A percentile compares a stretch with the other conserved stretches of the same genome.
Evolutionary conservation across 345 rosid species (phyloP).

Genomic region (Salix udensis): DNA sequence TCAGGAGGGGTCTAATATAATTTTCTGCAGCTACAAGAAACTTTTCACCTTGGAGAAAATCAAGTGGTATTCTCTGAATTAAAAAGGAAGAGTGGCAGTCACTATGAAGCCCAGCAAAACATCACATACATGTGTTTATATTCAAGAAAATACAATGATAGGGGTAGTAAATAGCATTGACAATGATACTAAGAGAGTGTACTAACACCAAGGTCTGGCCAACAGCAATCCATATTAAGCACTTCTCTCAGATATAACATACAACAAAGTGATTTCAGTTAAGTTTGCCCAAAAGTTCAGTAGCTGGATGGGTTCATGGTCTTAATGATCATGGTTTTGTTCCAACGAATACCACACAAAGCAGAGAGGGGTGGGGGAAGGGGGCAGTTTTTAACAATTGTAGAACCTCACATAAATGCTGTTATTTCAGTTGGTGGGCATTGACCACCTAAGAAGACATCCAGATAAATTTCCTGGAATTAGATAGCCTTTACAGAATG

Average conservation of each 20-base stretch:
- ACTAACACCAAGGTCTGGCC: not conserved
- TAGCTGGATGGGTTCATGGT: not conserved
- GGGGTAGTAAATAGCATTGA: not conserved
- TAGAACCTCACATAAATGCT: not conserved
- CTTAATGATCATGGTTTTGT: not conserved
- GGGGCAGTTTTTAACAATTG: not conserved
- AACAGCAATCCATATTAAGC: not conserved
- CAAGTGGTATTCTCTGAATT: constrained; percentile 88
- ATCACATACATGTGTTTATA: not conserved
- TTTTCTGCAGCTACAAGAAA: constrained; percentile 76
- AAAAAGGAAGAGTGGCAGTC: not conserved
- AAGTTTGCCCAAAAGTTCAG: not conserved
- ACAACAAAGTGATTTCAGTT: not conserved
- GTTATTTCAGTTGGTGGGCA: not conserved
- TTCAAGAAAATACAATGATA: not conserved
- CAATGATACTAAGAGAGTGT: not conserved
- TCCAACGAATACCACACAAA: not conserved
- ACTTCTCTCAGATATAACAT: not conserved
- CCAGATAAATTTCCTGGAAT: not conserved
- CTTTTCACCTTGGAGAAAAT: constrained; percentile 80
- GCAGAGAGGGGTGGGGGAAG: not conserved
- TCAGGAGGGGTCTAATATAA: constrained; percentile 78
- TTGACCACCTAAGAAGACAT: not conserved
- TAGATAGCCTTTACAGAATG: not conserved
- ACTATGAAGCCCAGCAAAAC: not conserved